A percentile compares a stretch with the other conserved stretches of the same genome.
Conservation (phyloP, 2,329 filamentous ascomycete genomes). For the Paecilomyces formosus region DNA sequence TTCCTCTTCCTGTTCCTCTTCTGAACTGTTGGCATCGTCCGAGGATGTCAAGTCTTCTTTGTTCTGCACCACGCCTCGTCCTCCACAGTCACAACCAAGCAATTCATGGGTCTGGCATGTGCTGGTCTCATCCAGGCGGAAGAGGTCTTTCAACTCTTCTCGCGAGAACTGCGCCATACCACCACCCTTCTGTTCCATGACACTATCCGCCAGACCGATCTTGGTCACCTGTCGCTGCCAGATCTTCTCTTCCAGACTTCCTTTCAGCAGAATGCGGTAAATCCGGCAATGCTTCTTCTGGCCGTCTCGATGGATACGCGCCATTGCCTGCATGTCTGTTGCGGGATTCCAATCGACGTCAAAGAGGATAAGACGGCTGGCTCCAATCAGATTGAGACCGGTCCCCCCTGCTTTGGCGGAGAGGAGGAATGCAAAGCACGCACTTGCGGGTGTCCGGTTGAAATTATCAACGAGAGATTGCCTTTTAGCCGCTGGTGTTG, state of each 20-base stretch:
- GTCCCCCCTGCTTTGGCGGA: conserved; percentile 66
- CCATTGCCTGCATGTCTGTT: conserved; percentile 67
- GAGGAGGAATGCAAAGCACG: conserved; percentile 61
- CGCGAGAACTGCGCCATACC: conserved; percentile 54
- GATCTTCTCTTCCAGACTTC: conserved; percentile 66
- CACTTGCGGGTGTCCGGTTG: conserved; percentile 51
- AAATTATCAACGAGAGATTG: conserved; percentile 64
- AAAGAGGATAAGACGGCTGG: conserved; percentile 62
- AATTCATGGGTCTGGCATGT: conserved; percentile 62
- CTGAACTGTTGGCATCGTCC: conserved; percentile 7
- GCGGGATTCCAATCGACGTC: conserved; percentile 73
- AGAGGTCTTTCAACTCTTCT: conserved; percentile 61
- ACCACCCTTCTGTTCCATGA: conserved; percentile 58
- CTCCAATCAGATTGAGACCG: conserved; percentile 64
- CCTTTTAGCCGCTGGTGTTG: conserved; percentile 55
- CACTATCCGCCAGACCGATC: conserved; percentile 60
- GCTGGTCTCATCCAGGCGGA: conserved; percentile 54
- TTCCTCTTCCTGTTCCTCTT: conserved; percentile 12
- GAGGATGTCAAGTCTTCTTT: conserved; percentile 1
- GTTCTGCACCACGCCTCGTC: conserved; percentile 34
- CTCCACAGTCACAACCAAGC: conserved; percentile 55
- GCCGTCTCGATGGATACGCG: conserved; percentile 64
- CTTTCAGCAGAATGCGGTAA: conserved; percentile 61
- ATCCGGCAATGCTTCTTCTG: conserved; percentile 62
- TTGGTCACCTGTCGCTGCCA: conserved; percentile 68